Percentiles rank a stretch among this genome's conserved stretches.
phyloP scores from a whole-genome alignment of 805 yeast genomes.

The Monosporozyma yasuniensis region DNA sequence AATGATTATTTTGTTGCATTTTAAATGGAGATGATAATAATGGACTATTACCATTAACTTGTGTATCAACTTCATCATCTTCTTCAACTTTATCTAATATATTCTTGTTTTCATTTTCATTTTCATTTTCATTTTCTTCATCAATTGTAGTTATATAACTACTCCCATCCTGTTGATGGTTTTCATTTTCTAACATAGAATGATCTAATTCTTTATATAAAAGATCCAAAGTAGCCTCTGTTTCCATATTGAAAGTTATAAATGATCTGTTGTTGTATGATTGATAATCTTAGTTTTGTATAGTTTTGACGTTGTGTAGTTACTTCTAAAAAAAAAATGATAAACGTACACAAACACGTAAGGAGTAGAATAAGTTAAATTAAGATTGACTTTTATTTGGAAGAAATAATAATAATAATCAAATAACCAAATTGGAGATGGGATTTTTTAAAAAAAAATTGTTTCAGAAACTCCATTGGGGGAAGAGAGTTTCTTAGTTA shows the following conservation, averaged over 20 bases:
- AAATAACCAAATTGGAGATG: no score
- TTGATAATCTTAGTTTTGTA: no score
- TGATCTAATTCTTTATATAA: constrained; percentile 9
- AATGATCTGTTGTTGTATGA: not conserved
- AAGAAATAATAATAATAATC: no score
- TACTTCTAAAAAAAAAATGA: no score
- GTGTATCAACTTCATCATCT: not conserved
- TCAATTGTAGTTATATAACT: not conserved
- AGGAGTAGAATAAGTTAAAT: no score
- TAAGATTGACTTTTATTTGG: no score
- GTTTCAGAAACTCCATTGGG: not conserved
- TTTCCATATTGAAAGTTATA: constrained; percentile 1
- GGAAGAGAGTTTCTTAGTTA: no score
- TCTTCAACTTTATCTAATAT: not conserved
- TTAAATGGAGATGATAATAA: constrained; percentile 3
- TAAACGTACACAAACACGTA: no score
- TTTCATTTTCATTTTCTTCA: not conserved
- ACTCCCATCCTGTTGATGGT: not conserved
- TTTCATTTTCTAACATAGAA: constrained; percentile 2
- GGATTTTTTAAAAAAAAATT: no score
- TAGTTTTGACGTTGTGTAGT: no score
- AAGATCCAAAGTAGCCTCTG: constrained; percentile 21
- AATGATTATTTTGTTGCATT: not conserved
- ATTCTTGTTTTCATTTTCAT: not conserved
- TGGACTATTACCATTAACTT: not conserved